Percentiles rank a stretch among this genome's conserved stretches.
Conservation (phyloP, 2,329 filamentous ascomycete genomes). For the Blastomyces gilchristii region DNA sequence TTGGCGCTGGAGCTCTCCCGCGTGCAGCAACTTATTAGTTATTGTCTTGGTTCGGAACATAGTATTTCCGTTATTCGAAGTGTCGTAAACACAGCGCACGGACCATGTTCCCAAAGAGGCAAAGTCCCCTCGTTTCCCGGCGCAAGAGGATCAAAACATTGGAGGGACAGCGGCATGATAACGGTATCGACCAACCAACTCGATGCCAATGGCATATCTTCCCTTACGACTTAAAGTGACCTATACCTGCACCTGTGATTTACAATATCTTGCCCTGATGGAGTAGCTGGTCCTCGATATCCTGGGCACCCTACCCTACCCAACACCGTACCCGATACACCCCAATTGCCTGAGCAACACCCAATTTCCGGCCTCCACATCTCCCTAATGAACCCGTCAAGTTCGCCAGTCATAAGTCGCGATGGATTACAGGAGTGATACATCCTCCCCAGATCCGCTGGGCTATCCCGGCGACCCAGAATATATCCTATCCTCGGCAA, state of each 20-base stretch:
- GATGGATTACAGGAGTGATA: conserved; percentile 29
- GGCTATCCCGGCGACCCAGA: conserved; percentile 34
- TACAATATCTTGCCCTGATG: background rate
- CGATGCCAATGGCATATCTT: background rate
- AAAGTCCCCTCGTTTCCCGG: background rate
- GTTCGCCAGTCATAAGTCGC: conserved; percentile 4
- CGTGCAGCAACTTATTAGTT: background rate
- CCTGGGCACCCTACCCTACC: background rate
- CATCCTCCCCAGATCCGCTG: conserved; percentile 36
- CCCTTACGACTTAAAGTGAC: background rate
- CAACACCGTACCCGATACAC: background rate
- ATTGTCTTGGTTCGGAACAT: background rate
- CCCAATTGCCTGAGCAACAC: background rate
- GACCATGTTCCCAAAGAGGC: conserved; percentile 8
- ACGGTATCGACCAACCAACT: background rate
- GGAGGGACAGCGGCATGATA: background rate
- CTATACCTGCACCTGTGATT: background rate
- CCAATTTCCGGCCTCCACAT: background rate
- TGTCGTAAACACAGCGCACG: conserved; percentile 14
- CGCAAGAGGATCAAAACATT: background rate
- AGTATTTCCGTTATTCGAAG: background rate
- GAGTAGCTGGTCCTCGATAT: background rate
- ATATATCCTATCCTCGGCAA: conserved; percentile 35
- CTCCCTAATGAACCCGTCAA: background rate
- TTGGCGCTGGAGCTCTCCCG: background rate